Base-by-base conservation (phyloP, 1,284 basidiomycete genomes). In the Pseudozyma sp. region DNA sequence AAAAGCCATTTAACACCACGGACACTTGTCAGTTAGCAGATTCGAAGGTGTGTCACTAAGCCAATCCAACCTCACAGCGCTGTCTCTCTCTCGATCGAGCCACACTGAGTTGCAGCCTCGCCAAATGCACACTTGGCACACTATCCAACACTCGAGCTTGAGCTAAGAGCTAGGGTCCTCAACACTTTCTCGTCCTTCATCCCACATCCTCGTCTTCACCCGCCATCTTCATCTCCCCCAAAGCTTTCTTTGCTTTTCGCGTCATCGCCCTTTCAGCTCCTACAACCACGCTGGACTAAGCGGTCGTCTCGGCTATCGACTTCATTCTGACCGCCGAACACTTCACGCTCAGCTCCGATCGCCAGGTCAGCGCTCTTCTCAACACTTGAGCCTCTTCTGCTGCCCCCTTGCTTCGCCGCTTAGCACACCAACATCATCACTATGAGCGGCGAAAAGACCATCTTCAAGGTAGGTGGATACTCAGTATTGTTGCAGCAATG, bases 401-500 rank as follows among this genome's bases (percentile, higher is more conserved):
- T 31, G 6, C 25, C 25, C 25, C 25, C 25, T 31, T 31, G 25
- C 25, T 31, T 25, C 45, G 12, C 21, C 45, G 45, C 7, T 40
- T n/a, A 18, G 18, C 12, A 18, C 19, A 47, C 19, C 12, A 16
- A 18, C 19, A 40, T 4, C 38, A 9, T 5, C 58, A 59, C 14
- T 45, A 76, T 76, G 73, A 63, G 63, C 38, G 64, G 51, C 36
- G 74, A 76, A 49, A 69, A 72, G 25, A 76, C 74, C 59, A 76
- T 76, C 61, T 76, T 76, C 70, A 76, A 76, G 74, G 74, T 76
- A 52, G 68, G 73, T 31, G 8, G 1, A 14, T 12, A 12, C 16
- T 43, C 48, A 35, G 21, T 50, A 31, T 31, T 31, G 3, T 31
- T 3, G 25, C 25, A 31, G 25, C 25, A 31, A 31, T 6, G 25